These are phyloP conservation scores for Leccinum boreale DNA, from an alignment of 768 basidiomycete genomes.

Conservation along the genomic window DNA sequence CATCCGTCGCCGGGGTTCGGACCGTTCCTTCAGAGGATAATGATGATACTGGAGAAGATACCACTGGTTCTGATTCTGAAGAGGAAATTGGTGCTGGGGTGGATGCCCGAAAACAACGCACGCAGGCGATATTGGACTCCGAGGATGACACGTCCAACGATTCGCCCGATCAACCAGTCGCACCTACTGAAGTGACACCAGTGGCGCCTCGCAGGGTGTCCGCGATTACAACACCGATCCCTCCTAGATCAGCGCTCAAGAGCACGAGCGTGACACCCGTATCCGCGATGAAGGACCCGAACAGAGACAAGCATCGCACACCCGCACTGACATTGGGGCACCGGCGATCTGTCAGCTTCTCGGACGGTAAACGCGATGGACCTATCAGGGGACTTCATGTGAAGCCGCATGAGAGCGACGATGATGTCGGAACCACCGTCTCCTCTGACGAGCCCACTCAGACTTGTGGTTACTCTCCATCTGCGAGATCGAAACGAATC, in stretches of 20 bases:
- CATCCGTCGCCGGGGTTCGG: slow-evolving; percentile 49
- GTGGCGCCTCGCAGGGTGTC: slow-evolving; percentile 15
- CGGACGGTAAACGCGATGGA: slow-evolving; percentile 87
- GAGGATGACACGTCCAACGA: slow-evolving; percentile 39
- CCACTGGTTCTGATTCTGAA: slow-evolving; percentile 39
- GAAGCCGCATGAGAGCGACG: slow-evolving; percentile 38
- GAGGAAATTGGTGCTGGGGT: slow-evolving; percentile 17
- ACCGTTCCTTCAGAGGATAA: slow-evolving; percentile 42
- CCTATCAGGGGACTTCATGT: slow-evolving; percentile 67
- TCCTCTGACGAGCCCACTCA: slow-evolving; percentile 19
- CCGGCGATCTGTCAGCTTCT: slow-evolving; percentile 93
- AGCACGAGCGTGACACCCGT: slow-evolving; percentile 49
- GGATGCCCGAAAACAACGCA: slow-evolving; percentile 7
- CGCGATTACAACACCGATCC: slow-evolving; percentile 25
- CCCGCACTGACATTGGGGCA: slow-evolving; percentile 50
- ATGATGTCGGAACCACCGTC: slow-evolving; percentile 26
- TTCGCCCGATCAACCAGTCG: slow-evolving; percentile 1
- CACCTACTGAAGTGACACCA: slow-evolving; percentile 18
- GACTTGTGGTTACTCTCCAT: slow-evolving; percentile 42
- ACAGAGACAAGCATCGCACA: slow-evolving; percentile 47
- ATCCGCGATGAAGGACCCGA: slow-evolving; percentile 56
- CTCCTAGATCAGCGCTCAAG: slow-evolving; percentile 41
- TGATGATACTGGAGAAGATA: slow-evolving; percentile 34
- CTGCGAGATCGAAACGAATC: slow-evolving; percentile 76
- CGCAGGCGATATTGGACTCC: slow-evolving; percentile 20